Evolutionary conservation across 805 yeast species (phyloP), one percentile per base, ranked within the genome.

Genomic region (Kodamaea sagamina): DNA sequence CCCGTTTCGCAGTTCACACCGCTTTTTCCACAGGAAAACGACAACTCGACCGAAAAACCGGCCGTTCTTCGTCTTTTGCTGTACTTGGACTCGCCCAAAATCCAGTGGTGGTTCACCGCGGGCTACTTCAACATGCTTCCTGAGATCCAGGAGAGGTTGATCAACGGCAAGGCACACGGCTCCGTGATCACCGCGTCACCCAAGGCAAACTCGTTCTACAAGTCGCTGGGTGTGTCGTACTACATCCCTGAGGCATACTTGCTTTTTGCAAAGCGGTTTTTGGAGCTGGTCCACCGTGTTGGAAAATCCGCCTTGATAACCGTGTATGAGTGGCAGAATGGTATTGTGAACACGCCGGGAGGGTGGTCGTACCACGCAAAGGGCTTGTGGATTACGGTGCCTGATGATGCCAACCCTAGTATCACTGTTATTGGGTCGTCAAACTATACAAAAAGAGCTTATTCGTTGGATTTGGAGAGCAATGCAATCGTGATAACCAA

Each of bases 331-430:
- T 93, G 99, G 99, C 76, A 78, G 55, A 80, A 78, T 38, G 99
- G 99, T 1, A 69, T 81, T 2, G 96, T 89, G 3, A 88, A 89
- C 57, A 77, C 85, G 6, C 77, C 82, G 0, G 76, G 72, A 21
- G 99, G 99, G 1, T 92, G 99, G 98, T 87, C 97, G 0, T 93
- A 93, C 62, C 99, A 93, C 59, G 98, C 99, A 10, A 93, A 93
- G 59, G 99, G 99, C 1, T 67, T 92, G 4, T 93, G 98, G 98
- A 65, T 87, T 0, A 71, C 78, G 6, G 68, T 71, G 9, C 85
- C 89, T 0, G 72, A 65, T 2, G 84, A 80, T 36, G 48, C 53
- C 0, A 56, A 59, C 9, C 97, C 97, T 1, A 74, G 84, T 13
- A 65, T 88, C 9, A 87, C 97, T 0, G 79, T 90, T 5, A 75